Evolutionary conservation across 495 filamentous ascomycete genomes (phyloP).

Genomic region (Tuber melanosporum): DNA sequence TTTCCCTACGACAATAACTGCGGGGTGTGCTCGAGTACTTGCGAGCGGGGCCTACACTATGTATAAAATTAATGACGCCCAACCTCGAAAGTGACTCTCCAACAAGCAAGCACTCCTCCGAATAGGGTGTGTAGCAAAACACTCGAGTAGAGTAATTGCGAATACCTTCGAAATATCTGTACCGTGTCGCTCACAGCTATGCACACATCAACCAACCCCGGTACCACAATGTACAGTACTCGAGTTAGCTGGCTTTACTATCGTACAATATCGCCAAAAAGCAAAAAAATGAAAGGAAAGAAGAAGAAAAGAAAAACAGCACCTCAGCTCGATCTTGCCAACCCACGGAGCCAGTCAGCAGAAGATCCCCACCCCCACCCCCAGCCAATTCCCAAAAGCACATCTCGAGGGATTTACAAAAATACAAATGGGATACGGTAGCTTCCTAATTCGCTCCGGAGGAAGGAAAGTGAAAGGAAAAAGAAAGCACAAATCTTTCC

Average conservation of each 20-base stretch:
- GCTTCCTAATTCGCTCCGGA: not conserved
- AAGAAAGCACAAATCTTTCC: not conserved
- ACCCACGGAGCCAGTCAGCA: not conserved
- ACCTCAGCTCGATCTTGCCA: not conserved
- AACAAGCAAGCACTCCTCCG: not conserved
- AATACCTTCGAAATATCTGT: not conserved
- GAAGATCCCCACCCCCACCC: not conserved
- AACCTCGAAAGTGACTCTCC: not conserved
- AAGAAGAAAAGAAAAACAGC: not conserved
- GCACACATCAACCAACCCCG: not conserved
- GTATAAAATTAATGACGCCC: not conserved
- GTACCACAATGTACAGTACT: too few relatives aligned
- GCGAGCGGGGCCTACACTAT: not conserved
- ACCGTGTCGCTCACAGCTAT: not conserved
- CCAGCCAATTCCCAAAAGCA: not conserved
- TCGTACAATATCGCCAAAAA: not conserved
- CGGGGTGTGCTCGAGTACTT: not conserved
- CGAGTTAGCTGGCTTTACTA: not conserved
- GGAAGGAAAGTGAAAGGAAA: not conserved
- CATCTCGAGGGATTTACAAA: not conserved
- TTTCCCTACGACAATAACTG: not conserved
- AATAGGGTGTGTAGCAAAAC: not conserved
- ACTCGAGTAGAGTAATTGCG: not conserved
- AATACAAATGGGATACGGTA: not conserved
- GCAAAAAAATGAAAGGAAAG: not conserved